These are phyloP conservation scores for Vitis rupestris DNA, from an alignment of 164 flowering plant species.

Conservation along the genomic window DNA sequence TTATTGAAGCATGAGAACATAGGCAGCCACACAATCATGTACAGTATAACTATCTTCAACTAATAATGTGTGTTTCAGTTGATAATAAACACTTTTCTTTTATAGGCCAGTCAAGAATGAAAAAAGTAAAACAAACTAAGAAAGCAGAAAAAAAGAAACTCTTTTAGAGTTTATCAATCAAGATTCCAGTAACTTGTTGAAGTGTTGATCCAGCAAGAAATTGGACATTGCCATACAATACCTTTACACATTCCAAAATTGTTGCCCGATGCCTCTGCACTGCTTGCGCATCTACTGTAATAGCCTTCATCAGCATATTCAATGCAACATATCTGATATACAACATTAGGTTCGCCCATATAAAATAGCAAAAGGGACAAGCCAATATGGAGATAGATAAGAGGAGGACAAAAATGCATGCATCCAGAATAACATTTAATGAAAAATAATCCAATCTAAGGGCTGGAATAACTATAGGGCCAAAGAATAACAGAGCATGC, in stretches of 20 bases:
- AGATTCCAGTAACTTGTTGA: no score
- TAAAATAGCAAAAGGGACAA: neutral
- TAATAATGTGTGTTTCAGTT: no score
- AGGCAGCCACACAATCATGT: neutral
- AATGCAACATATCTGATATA: constrained; percentile 91
- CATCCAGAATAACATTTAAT: neutral
- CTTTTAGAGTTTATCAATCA: no score
- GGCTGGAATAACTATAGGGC: neutral
- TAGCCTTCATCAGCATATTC: constrained; percentile 94
- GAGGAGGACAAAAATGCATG: neutral
- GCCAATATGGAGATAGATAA: neutral
- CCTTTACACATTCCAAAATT: constrained; percentile 98
- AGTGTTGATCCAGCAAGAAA: no score
- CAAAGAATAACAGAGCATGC: neutral
- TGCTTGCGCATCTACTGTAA: constrained; percentile 88
- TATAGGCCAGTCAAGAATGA: no score
- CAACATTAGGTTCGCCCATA: neutral
- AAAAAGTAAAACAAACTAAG: no score
- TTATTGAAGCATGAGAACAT: neutral
- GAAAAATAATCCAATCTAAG: neutral
- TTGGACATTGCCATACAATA: constrained; percentile 19
- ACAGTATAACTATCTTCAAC: neutral
- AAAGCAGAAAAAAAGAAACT: no score
- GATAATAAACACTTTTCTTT: no score
- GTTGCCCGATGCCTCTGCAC: constrained; percentile 97